Conservation (phyloP, 108 stramenopile species). For the Heterococcus sp. region DNA sequence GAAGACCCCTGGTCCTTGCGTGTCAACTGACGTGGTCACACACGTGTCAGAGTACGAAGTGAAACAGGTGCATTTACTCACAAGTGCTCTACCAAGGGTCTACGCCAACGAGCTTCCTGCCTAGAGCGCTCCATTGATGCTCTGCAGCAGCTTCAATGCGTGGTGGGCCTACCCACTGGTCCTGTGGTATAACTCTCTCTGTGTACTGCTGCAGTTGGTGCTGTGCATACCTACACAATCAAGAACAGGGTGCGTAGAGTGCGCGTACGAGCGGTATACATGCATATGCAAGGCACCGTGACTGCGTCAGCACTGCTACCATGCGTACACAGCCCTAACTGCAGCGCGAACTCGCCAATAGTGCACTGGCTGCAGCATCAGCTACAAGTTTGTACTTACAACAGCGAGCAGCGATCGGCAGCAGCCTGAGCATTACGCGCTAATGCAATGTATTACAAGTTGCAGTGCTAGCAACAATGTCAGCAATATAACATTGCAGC, state of each 20-base stretch:
- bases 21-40: no score
- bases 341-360: no score
- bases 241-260: not conserved
- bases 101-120: constrained; percentile 52
- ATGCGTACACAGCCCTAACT: not conserved
- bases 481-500: not conserved
- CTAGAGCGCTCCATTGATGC: constrained; percentile 28
- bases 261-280: not conserved
- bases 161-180: constrained; percentile 56
- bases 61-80: no score
- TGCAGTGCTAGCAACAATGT: not conserved
- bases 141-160: not conserved
- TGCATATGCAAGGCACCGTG: not conserved
- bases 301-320: not conserved
- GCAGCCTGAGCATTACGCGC: not conserved
- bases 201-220: constrained; percentile 65
- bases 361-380: not conserved
- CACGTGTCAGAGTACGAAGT: no score
- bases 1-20: no score
- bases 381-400: not conserved
- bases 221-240: constrained; percentile 1
- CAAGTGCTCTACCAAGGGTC: no score
- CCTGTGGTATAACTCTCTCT: constrained; percentile 38
- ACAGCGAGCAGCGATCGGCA: not conserved
- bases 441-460: not conserved